phyloP scores from a whole-genome alignment of 306 rosid species.

The Fragaria iinumae region DNA sequence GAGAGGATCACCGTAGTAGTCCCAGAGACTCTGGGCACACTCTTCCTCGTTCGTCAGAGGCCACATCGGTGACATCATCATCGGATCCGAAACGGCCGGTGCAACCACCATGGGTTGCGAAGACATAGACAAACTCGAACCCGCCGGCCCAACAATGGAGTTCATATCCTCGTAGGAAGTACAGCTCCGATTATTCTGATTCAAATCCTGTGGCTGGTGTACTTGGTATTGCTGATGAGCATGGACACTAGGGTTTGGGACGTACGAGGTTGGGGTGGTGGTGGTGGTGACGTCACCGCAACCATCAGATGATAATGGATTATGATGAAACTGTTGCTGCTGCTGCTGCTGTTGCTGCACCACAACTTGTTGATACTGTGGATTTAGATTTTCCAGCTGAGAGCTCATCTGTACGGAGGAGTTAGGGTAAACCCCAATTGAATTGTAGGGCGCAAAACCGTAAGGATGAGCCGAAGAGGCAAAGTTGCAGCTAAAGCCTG shows the following conservation, averaged over 20 bases:
- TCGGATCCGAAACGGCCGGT: slow-evolving; percentile 43
- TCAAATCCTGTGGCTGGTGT: not conserved
- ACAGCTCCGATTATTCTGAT: slow-evolving; percentile 20
- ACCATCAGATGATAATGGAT: not conserved
- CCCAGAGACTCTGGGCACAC: slow-evolving; percentile 58
- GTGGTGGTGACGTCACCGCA: slow-evolving; percentile 4
- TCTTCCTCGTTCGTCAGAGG: slow-evolving; percentile 52
- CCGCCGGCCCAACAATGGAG: slow-evolving; percentile 33
- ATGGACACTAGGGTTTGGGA: slow-evolving; percentile 16
- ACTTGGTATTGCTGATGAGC: not conserved
- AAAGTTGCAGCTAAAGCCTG: slow-evolving; percentile 18
- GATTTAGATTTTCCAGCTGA: not conserved
- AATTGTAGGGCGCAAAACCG: slow-evolving; percentile 32
- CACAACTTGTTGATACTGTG: not conserved
- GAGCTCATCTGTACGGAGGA: slow-evolving; percentile 9
- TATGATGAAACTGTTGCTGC: slow-evolving; percentile 1
- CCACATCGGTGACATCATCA: slow-evolving; percentile 58
- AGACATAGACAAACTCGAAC: slow-evolving; percentile 29
- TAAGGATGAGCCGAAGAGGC: slow-evolving; percentile 31
- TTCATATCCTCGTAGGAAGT: slow-evolving; percentile 25
- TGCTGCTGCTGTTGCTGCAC: slow-evolving; percentile 20
- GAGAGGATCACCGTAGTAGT: slow-evolving; percentile 74
- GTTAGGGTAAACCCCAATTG: slow-evolving; percentile 12
- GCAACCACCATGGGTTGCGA: slow-evolving; percentile 31
- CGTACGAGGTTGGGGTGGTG: slow-evolving; percentile 27